phyloP scores from a whole-genome alignment of 2,329 filamentous ascomycete species.

The Emmonsiellopsis sp. region DNA sequence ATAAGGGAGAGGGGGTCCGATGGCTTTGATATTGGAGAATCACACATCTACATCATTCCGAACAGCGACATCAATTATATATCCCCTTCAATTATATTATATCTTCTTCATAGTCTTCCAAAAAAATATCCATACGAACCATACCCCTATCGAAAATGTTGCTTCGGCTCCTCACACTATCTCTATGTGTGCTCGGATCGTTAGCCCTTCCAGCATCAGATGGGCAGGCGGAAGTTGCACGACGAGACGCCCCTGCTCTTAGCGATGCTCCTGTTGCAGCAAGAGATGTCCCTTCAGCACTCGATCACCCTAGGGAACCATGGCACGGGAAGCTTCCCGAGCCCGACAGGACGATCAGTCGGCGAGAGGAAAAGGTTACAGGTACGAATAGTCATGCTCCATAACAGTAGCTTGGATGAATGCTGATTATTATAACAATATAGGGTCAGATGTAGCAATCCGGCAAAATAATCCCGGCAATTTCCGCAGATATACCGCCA shows the following conservation, averaged over 20 bases:
- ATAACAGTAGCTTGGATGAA: not conserved
- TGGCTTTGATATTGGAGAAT: not conserved
- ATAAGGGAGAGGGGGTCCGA: not conserved
- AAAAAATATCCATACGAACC: not conserved
- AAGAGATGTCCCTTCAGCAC: not conserved
- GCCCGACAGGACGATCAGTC: not conserved
- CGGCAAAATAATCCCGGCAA: not conserved
- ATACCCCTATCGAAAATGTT: not conserved
- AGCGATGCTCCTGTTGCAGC: not conserved
- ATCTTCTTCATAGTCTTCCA: too few relatives aligned
- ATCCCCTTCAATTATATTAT: not conserved
- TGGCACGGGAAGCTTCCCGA: constrained; percentile 2
- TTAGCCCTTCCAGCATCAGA: not conserved
- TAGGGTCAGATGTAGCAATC: not conserved
- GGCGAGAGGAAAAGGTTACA: not conserved
- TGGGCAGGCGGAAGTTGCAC: not conserved
- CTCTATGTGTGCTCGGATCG: not conserved
- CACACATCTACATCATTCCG: not conserved
- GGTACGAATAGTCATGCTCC: too few relatives aligned
- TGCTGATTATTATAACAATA: constrained; percentile 1
- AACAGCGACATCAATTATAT: not conserved
- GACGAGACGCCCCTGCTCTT: not conserved
- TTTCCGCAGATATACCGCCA: not conserved
- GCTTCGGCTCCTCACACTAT: not conserved
- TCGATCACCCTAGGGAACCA: not conserved